Evolutionary conservation across 2,329 filamentous ascomycete species (phyloP), one percentile per base, ranked within the genome.

Genomic region (Colletotrichum sp.): DNA sequence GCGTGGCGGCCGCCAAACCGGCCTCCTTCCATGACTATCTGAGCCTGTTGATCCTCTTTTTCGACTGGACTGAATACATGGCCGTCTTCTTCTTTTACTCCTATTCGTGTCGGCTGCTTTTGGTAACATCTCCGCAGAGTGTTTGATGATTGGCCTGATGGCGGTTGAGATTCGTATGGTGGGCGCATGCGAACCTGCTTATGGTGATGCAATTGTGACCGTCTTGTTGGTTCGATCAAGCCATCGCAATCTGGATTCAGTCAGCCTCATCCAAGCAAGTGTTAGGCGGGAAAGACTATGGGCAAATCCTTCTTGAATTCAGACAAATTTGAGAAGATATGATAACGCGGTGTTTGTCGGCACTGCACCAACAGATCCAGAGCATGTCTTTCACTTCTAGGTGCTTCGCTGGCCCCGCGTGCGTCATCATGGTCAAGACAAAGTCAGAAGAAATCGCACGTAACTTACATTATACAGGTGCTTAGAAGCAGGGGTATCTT

Each of bases 271-370:
- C 30, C 57, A 43, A 43, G 3, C 24, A 68, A 21, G 48, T 21
- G 28, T 60, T 7, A n/a, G 14, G 14, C 24, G 52, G 4, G 18
- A 26, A 21, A 21, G 8, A 39, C n/a, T 28, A 32, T n/a, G 24
- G 21, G 10, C 6, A 26, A 14, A n/a, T 30, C 30, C 9, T n/a
- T 39, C n/a, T 18, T 48, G 26, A 60, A 79, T 83, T 92, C 91
- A 92, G 90, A 92, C 83, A 87, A 81, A 77, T 82, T 89, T 91
- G 92, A 93, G 92, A 93, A 93, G 92, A 93, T 93, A 86, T 84
- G 78, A 84, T 87, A 86, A 87, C 87, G 91, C 92, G 92, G 92
- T 91, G 89, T 85, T 90, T 90, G 84, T 90, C 92, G 89, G 85
- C 91, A 92, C 85, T 76, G 79, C 80, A 81, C 77, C 79, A 81